Conservation (phyloP, 371 early-diverging fungal species). For the Umbelopsis sp. region DNA sequence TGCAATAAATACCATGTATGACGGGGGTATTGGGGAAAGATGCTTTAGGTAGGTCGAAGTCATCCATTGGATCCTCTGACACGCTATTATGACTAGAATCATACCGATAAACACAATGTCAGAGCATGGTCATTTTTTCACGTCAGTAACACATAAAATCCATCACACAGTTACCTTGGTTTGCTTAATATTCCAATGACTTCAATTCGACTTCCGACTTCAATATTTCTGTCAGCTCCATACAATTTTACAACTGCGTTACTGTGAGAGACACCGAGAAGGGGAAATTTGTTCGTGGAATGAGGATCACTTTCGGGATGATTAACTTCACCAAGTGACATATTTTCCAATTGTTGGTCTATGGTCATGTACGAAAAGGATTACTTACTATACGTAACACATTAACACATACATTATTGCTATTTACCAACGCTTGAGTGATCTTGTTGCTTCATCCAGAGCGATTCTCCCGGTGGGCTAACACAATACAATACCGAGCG, state of each 20-base stretch:
- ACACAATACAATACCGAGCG: conserved; percentile 57
- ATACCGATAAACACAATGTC: neutral
- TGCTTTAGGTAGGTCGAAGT: conserved; percentile 27
- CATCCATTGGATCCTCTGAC: neutral
- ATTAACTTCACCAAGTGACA: neutral
- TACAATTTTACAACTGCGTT: conserved; percentile 61
- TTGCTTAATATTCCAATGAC: conserved; percentile 57
- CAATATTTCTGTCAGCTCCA: conserved; percentile 40
- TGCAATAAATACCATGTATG: conserved; percentile 47
- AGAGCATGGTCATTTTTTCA: no score
- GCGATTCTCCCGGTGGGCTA: conserved; percentile 64
- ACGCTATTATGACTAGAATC: no score
- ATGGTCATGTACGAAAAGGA: neutral
- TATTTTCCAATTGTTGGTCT: neutral
- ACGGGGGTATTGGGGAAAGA: conserved; percentile 34
- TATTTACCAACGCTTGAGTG: neutral
- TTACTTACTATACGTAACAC: no score
- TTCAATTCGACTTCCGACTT: conserved; percentile 62
- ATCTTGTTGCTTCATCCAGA: conserved; percentile 42
- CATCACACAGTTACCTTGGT: conserved; percentile 17
- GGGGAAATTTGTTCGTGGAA: conserved; percentile 50
- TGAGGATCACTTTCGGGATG: conserved; percentile 19
- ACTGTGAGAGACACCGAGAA: conserved; percentile 49
- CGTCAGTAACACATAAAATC: neutral
- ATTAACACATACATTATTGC: neutral